phyloP scores from a whole-genome alignment of 169 alveolate species.

The Babesia gibsoni region DNA sequence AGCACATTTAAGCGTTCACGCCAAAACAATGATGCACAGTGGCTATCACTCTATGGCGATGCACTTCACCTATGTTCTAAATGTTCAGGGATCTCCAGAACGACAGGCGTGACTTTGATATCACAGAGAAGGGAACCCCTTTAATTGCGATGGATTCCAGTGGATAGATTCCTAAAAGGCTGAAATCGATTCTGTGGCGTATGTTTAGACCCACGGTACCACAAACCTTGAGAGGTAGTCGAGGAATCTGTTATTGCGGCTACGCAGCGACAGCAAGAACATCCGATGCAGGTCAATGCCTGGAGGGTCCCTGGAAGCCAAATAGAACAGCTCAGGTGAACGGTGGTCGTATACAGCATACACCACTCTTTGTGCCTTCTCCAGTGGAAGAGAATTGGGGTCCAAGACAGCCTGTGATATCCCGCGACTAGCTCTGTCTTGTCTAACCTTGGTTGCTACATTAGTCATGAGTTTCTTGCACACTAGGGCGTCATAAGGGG shows the following conservation, averaged over 20 bases:
- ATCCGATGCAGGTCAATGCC: constrained; percentile 40
- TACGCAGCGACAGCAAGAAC: constrained; percentile 8
- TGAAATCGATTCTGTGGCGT: constrained; percentile 18
- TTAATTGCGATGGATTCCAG: constrained; percentile 41
- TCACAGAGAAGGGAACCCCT: constrained; percentile 17
- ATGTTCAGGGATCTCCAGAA: constrained; percentile 35
- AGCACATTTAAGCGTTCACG: too few relatives aligned
- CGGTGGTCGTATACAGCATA: constrained; percentile 38
- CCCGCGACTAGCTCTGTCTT: constrained; percentile 25
- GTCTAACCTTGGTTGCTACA: constrained; percentile 38
- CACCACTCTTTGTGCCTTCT: constrained; percentile 30
- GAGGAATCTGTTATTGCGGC: constrained; percentile 8
- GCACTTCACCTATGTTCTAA: neutral
- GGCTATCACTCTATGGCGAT: too few relatives aligned
- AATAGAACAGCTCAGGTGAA: constrained; percentile 28
- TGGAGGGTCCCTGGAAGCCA: constrained; percentile 62
- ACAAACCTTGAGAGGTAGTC: constrained; percentile 15
- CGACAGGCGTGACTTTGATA: constrained; percentile 28
- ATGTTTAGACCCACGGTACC: too few relatives aligned
- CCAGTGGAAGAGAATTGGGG: constrained; percentile 17
- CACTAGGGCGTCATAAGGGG: too few relatives aligned
- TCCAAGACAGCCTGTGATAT: constrained; percentile 14
- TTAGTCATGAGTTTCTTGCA: too few relatives aligned
- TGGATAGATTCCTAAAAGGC: constrained; percentile 35
- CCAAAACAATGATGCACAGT: too few relatives aligned